These are phyloP conservation scores for Sarocladium brachiariae DNA, from an alignment of 2,329 filamentous ascomycete genomes.

Conservation along the genomic window DNA sequence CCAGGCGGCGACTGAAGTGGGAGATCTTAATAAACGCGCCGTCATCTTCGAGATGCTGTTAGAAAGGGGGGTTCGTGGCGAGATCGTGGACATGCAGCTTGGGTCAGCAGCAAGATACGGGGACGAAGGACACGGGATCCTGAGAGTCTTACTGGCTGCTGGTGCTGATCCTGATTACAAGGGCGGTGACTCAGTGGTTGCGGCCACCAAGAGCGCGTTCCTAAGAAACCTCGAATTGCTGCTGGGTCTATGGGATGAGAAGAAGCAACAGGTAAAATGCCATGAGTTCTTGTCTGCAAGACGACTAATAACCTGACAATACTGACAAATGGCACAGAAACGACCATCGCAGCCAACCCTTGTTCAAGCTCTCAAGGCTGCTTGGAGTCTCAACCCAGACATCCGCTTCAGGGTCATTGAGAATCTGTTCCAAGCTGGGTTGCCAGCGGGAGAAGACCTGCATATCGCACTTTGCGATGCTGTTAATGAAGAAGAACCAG, in stretches of 20 bases:
- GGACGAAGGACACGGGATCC: conserved; percentile 38
- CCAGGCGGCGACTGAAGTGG: conserved; percentile 46
- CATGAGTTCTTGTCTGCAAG: no score
- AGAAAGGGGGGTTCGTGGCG: conserved; percentile 40
- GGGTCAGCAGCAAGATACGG: conserved; percentile 46
- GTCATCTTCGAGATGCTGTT: conserved; percentile 46
- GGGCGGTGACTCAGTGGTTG: conserved; percentile 47
- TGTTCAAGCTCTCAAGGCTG: conserved; percentile 44
- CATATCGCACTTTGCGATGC: conserved; percentile 44
- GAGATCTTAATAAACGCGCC: conserved; percentile 41
- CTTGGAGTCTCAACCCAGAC: conserved; percentile 42
- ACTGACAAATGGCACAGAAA: conserved; percentile 25
- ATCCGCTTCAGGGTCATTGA: conserved; percentile 40
- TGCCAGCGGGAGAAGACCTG: conserved; percentile 41
- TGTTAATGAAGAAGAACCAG: conserved; percentile 45
- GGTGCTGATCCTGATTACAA: conserved; percentile 51
- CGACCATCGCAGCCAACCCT: conserved; percentile 41
- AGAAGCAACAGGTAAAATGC: conserved; percentile 32
- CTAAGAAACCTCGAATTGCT: conserved; percentile 44
- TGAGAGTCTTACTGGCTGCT: conserved; percentile 42
- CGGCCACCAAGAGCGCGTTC: conserved; percentile 45
- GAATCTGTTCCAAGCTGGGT: conserved; percentile 45
- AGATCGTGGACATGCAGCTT: conserved; percentile 46
- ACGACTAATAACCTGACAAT: no score
- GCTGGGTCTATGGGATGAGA: conserved; percentile 37